Evolutionary conservation across 1,284 basidiomycete species (phyloP).

Genomic region (Lignosus rhinocerotis): DNA sequence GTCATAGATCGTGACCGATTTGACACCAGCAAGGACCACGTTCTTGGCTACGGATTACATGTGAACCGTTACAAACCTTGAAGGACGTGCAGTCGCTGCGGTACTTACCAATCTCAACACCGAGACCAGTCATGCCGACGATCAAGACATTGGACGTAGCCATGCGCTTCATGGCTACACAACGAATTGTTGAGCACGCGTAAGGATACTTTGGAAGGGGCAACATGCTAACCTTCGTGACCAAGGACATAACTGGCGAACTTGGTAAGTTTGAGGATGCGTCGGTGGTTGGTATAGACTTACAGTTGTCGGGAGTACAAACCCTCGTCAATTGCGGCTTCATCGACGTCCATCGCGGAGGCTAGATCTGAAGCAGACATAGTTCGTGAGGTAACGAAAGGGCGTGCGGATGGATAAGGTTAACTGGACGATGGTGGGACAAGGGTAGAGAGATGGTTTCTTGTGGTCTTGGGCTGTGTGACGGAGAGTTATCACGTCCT

Average conservation of each 20-base stretch:
- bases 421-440: constrained; percentile 10
- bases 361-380: constrained; percentile 57
- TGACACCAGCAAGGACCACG: constrained; percentile 93
- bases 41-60: constrained; percentile 80
- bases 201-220: not conserved
- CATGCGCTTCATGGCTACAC: constrained; percentile 97
- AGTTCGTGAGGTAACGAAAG: constrained; percentile 22
- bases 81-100: constrained; percentile 1
- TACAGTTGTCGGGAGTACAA: constrained; percentile 96
- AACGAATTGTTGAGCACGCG: constrained; percentile 3
- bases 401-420: constrained; percentile 10
- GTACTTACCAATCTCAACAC: constrained; percentile 89
- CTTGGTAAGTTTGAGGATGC: constrained; percentile 26
- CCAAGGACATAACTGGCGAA: constrained; percentile 86
- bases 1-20: constrained; percentile 96
- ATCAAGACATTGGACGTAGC: constrained; percentile 95
- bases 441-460: constrained; percentile 21
- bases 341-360: constrained; percentile 80
- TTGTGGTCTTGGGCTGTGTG: constrained; percentile 21
- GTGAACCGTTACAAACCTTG: not conserved
- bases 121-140: constrained; percentile 91
- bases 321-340: constrained; percentile 85
- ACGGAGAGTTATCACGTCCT: constrained; percentile 16
- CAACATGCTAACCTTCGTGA: constrained; percentile 74
- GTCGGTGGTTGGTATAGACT: constrained; percentile 37